Percentiles rank a stretch among this genome's conserved stretches.
Conservation (phyloP, 1,284 basidiomycete species). For the Mycosarcoma maydis region DNA sequence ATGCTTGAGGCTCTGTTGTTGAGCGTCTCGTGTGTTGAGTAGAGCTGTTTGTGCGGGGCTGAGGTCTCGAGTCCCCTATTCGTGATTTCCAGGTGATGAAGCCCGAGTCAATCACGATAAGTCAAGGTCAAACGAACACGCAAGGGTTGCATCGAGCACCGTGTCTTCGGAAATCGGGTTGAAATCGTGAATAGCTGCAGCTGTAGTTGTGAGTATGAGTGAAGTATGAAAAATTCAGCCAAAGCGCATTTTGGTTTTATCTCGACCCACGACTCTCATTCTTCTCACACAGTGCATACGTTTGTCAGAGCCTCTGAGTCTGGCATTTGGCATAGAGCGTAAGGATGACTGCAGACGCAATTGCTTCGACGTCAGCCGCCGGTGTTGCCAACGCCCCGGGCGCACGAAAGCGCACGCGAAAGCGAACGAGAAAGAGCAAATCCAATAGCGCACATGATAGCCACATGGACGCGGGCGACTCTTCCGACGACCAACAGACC, state of each 20-base stretch:
- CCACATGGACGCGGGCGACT: slow-evolving; percentile 1
- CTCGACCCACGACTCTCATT: background rate
- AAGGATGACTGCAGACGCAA: slow-evolving; percentile 5
- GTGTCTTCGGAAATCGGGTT: too few species aligned
- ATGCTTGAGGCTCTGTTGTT: too few species aligned
- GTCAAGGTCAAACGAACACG: too few species aligned
- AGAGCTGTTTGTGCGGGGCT: too few species aligned
- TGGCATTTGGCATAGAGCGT: background rate
- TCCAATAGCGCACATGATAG: background rate
- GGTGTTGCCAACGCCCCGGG: background rate
- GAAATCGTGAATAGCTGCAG: too few species aligned
- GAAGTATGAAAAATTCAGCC: too few species aligned
- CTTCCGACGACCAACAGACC: slow-evolving; percentile 10
- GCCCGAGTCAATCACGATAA: too few species aligned
- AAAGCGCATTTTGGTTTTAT: background rate
- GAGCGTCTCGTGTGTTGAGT: too few species aligned
- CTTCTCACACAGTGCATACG: background rate
- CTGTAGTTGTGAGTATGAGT: too few species aligned
- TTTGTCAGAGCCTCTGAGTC: background rate
- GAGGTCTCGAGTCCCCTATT: too few species aligned
- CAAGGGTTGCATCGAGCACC: too few species aligned
- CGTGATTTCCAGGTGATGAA: too few species aligned
- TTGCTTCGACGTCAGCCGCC: slow-evolving; percentile 4
- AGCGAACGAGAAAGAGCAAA: slow-evolving; percentile 12
- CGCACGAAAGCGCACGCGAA: slow-evolving; percentile 26